Evolutionary conservation across 768 basidiomycete species (phyloP), one percentile per base, ranked within the genome.

Genomic region (Dendrothele bispora): DNA sequence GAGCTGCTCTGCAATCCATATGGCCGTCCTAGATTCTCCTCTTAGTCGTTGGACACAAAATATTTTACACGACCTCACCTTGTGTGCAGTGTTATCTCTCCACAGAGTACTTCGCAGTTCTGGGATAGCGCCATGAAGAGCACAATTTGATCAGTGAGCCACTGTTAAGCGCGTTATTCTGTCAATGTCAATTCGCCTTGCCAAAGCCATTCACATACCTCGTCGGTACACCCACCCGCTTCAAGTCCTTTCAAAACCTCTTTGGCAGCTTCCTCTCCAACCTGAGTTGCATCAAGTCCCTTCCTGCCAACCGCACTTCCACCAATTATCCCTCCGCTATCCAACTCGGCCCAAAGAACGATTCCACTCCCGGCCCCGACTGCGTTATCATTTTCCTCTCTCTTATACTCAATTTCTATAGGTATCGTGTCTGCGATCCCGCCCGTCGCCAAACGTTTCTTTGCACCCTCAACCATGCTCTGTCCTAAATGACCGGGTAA

Each of bases 191-290:
- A 39, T 17, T 17, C 14, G 41, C 42, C 26, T 8, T 22, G 17
- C 21, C 14, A 25, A 32, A 28, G 29, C 1, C 49, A 27, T 22
- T 14, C 22, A 51, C 61, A 25, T 21, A 79, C 82, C 74, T 87
- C 88, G 52, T 91, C 89, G 2, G 90, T 82, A 53, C 84, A 87
- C 24, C 86, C 87, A 5, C 74, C 84, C n/a, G 79, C 74, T 11
- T 72, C 61, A 47, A 90, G 56, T 39, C 82, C 86, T 49, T 68
- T 68, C 28, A 80, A 56, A 7, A 90, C 61, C 51, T 84, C 79
- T 12, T 68, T 59, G 3, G 83, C 88, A 17, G 88, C 88, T 46
- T 75, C 74, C 35, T 72, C 68, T 11, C 86, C 88, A 7, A 87
- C 75, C 2, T 54, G 52, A 40, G 62, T 63, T 0, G 80, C 73